phyloP scores from a whole-genome alignment of 805 yeast species.

The Candida taoyuanica region DNA sequence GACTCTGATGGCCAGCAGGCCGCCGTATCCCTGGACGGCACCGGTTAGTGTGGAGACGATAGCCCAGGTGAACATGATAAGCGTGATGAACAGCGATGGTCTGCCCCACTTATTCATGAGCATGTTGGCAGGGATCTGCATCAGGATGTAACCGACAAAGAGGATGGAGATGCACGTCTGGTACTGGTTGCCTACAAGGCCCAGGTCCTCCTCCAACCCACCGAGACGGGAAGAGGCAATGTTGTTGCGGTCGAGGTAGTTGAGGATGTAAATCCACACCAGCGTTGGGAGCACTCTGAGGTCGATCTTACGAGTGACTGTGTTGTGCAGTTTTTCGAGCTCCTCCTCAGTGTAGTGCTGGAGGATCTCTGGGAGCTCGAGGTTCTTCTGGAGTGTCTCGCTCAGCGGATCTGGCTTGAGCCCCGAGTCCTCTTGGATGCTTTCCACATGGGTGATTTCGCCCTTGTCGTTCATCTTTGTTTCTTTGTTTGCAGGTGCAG shows the following conservation, averaged over 20 bases:
- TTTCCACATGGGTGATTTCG: too few relatives aligned
- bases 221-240: slow-evolving; percentile 48
- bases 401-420: not conserved
- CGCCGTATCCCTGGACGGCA: slow-evolving; percentile 27
- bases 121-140: slow-evolving; percentile 46
- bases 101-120: slow-evolving; percentile 40
- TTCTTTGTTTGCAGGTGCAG: too few relatives aligned
- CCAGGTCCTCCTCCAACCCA: slow-evolving; percentile 43
- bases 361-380: slow-evolving; percentile 24
- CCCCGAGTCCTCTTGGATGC: not conserved
- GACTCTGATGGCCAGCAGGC: slow-evolving; percentile 32
- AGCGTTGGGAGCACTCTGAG: slow-evolving; percentile 46
- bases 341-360: slow-evolving; percentile 33
- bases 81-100: slow-evolving; percentile 47
- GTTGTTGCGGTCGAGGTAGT: slow-evolving; percentile 46
- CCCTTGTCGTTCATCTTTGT: too few relatives aligned
- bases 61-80: slow-evolving; percentile 46
- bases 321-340: slow-evolving; percentile 37
- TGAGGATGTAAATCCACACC: slow-evolving; percentile 46
- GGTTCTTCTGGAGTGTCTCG: slow-evolving; percentile 13
- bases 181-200: slow-evolving; percentile 38
- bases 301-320: slow-evolving; percentile 45
- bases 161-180: slow-evolving; percentile 48
- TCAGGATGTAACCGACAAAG: slow-evolving; percentile 48
- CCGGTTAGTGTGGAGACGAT: slow-evolving; percentile 35